Percentiles rank a stretch among this genome's conserved stretches.
These are phyloP conservation scores for Hortiboletus flavorubellus DNA, from an alignment of 768 basidiomycete genomes.

Conservation along the genomic window DNA sequence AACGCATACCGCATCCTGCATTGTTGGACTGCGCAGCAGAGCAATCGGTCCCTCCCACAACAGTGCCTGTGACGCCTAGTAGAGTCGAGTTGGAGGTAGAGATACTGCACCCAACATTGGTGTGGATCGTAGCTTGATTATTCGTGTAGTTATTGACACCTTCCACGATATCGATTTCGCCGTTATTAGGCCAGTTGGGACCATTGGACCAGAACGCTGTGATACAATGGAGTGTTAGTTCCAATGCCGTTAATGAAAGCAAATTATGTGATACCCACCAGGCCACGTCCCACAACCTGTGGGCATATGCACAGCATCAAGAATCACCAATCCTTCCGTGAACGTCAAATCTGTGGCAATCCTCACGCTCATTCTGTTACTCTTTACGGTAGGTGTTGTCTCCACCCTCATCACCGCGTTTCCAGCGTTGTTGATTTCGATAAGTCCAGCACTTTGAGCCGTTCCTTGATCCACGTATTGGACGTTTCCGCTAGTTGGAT, in stretches of 20 bases:
- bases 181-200: constrained; percentile 44
- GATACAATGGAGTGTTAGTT: background rate
- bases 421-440: constrained; percentile 63
- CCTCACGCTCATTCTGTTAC: constrained; percentile 71
- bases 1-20: constrained; percentile 79
- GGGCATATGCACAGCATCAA: constrained; percentile 89
- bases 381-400: constrained; percentile 70
- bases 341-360: constrained; percentile 62
- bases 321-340: constrained; percentile 67
- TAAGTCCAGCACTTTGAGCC: constrained; percentile 57
- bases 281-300: constrained; percentile 90
- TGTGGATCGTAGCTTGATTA: constrained; percentile 83
- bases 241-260: background rate
- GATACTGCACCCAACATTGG: constrained; percentile 65
- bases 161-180: constrained; percentile 85
- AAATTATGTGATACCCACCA: constrained; percentile 25
- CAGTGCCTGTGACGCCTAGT: constrained; percentile 56
- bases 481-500: constrained; percentile 78
- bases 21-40: constrained; percentile 67
- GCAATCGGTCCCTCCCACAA: constrained; percentile 73
- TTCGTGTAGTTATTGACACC: constrained; percentile 78
- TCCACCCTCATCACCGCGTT: constrained; percentile 88
- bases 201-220: constrained; percentile 51
- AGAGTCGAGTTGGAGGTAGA: constrained; percentile 42
- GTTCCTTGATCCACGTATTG: constrained; percentile 61